A percentile compares a stretch with the other conserved stretches of the same genome.
phyloP scores from a whole-genome alignment of 208 protist genomes.

The Acanthamoeba triangularis region DNA sequence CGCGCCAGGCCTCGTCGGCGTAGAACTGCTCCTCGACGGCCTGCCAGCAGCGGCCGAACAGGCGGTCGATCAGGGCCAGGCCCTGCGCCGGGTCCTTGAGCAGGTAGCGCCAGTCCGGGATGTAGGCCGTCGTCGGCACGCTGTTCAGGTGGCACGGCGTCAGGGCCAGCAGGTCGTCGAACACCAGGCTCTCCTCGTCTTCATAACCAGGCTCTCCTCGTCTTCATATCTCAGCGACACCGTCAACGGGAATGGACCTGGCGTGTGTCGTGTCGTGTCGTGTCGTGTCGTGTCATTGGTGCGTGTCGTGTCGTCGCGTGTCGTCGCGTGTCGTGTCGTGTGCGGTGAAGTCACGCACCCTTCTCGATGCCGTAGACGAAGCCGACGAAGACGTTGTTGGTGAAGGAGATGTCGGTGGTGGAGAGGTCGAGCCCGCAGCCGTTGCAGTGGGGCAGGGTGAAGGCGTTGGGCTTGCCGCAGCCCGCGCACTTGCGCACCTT shows the following conservation, averaged over 20 bases:
- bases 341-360: not conserved
- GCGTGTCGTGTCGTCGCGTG: not conserved
- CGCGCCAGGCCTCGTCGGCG: conserved; percentile 63
- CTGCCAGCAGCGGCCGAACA: conserved; percentile 60
- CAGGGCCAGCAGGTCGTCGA: conserved; percentile 91
- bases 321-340: not conserved
- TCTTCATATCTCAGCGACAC: conserved; percentile 88
- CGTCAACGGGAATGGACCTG: conserved; percentile 81
- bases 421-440: conserved; percentile 83
- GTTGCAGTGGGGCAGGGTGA: conserved; percentile 89
- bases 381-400: conserved; percentile 90
- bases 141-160: conserved; percentile 89
- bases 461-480: conserved; percentile 90
- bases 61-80: conserved; percentile 22
- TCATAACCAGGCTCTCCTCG: conserved; percentile 83
- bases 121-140: conserved; percentile 85
- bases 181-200: conserved; percentile 83
- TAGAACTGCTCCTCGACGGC: conserved; percentile 74
- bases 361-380: conserved; percentile 89
- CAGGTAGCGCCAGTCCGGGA: conserved; percentile 91
- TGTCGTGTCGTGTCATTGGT: not conserved
- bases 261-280: not conserved
- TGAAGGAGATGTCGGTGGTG: conserved; percentile 80
- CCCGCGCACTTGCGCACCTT: conserved; percentile 87
- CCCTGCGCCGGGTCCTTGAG: conserved; percentile 83